Conservation (phyloP, 257 asterid species). For the Solanum tarapatanum region DNA sequence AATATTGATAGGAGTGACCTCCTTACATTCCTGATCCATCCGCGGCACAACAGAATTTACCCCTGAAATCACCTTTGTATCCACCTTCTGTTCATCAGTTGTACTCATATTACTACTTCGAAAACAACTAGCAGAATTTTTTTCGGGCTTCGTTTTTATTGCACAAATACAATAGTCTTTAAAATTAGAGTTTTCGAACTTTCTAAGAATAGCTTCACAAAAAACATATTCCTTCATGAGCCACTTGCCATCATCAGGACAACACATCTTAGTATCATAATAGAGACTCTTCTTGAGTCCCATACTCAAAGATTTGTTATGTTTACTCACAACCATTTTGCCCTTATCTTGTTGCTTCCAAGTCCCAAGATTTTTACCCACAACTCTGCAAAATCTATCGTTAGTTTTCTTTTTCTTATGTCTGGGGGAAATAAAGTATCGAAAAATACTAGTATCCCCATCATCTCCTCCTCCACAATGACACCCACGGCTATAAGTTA, state of each 20-base stretch:
- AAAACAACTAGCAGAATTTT: not conserved
- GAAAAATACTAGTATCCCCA: no score
- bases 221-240: not conserved
- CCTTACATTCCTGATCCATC: not conserved
- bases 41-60: not conserved
- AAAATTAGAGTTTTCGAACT: no score
- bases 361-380: not conserved
- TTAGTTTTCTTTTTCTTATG: not conserved
- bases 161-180: no score
- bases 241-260: not conserved
- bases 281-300: not conserved
- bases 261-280: not conserved
- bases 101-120: no score
- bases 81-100: not conserved
- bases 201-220: not conserved
- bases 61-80: not conserved
- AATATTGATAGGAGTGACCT: not conserved
- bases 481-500: no score
- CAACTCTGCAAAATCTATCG: not conserved
- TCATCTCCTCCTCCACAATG: no score
- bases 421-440: no score
- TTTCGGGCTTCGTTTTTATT: no score
- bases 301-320: not conserved
- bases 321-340: not conserved
- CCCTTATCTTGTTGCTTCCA: not conserved